Conservation (phyloP, 352 stramenopile genomes). For the Globisporangium emineosum region DNA sequence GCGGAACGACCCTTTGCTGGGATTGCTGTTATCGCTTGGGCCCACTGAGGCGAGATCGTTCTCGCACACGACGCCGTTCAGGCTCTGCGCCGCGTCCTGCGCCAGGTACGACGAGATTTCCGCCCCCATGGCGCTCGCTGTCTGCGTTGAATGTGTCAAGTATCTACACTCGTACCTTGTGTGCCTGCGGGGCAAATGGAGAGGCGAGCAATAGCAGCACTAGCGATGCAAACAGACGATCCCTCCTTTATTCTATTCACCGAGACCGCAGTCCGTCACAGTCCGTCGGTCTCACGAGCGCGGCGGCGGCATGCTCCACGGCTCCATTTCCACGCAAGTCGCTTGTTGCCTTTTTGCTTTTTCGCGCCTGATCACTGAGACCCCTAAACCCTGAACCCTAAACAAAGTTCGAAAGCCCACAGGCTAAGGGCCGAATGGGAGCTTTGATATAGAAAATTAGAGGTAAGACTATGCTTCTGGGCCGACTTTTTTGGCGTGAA, state of each 20-base stretch:
- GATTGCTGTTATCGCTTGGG: conserved; percentile 1
- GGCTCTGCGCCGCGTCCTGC: conserved; percentile 33
- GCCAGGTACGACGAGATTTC: conserved; percentile 42
- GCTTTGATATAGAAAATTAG: no score
- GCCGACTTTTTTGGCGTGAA: no score
- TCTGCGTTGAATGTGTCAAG: background rate
- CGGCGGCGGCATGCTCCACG: background rate
- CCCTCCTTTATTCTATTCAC: background rate
- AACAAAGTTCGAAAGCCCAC: no score
- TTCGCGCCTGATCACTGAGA: background rate
- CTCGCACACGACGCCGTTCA: conserved; percentile 44
- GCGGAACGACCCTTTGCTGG: conserved; percentile 11
- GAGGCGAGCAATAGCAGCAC: background rate
- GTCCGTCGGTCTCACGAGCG: background rate
- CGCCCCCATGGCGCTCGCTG: conserved; percentile 27
- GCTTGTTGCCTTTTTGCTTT: background rate
- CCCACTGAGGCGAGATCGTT: conserved; percentile 14
- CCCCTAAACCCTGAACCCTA: no score
- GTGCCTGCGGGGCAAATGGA: background rate
- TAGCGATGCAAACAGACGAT: background rate
- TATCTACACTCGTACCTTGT: background rate
- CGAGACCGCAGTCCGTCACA: background rate
- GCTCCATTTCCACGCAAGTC: background rate
- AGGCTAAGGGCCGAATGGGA: no score
- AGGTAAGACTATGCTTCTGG: no score